Evolutionary conservation across 2,329 filamentous ascomycete genomes (phyloP).

Genomic region (Stemphylium lycopersici): DNA sequence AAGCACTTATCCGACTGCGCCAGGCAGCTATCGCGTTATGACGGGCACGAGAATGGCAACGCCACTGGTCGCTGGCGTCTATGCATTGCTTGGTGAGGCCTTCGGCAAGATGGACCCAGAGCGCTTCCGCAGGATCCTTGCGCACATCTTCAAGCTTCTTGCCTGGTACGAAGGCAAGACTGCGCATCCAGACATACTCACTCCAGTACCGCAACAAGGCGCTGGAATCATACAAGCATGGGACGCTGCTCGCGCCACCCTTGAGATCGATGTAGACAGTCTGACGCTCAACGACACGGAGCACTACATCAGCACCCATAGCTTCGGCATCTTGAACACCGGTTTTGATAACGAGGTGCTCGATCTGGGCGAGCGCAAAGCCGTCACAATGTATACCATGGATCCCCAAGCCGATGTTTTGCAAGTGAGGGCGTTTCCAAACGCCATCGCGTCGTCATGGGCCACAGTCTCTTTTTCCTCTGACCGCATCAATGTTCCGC

Average conservation of each 20-base stretch:
- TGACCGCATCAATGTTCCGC: constrained; percentile 26
- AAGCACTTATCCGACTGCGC: constrained; percentile 60
- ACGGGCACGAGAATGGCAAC: constrained; percentile 64
- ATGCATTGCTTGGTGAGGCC: constrained; percentile 23
- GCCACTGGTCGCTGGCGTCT: constrained; percentile 25
- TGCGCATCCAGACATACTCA: constrained; percentile 10
- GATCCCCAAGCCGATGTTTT: constrained; percentile 1
- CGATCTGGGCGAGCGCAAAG: constrained; percentile 15
- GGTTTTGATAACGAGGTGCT: background rate
- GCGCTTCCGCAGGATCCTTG: constrained; percentile 19
- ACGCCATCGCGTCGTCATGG: constrained; percentile 12
- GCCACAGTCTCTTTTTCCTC: constrained; percentile 17
- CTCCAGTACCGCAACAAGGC: constrained; percentile 33
- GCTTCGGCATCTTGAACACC: constrained; percentile 28
- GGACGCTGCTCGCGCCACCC: constrained; percentile 21
- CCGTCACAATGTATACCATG: constrained; percentile 27
- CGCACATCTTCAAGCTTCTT: constrained; percentile 23
- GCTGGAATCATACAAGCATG: constrained; percentile 27
- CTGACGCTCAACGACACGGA: constrained; percentile 31
- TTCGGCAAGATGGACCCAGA: constrained; percentile 23
- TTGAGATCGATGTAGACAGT: constrained; percentile 20
- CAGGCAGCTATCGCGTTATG: constrained; percentile 56
- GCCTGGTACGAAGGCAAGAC: constrained; percentile 21
- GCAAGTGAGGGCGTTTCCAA: constrained; percentile 8
- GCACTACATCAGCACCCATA: constrained; percentile 29